Evolutionary conservation across 306 rosid genomes (phyloP).

Genomic region (Sicyos baderoa): DNA sequence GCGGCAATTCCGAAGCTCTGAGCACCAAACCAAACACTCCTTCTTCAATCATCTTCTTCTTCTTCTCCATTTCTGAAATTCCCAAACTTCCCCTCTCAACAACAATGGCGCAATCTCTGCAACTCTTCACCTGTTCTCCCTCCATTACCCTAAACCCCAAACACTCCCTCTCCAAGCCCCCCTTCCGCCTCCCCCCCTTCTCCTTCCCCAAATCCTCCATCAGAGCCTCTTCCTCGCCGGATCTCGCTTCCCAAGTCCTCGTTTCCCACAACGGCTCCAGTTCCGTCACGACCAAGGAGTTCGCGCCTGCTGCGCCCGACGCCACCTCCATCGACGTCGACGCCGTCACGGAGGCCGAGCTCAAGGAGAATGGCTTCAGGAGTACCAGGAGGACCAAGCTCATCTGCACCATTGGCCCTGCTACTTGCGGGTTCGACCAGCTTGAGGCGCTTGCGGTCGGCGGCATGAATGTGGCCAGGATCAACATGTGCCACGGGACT

Average conservation of each 20-base stretch:
- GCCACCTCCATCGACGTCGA: constrained; percentile 69
- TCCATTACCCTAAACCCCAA: constrained; percentile 19
- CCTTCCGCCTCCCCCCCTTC: constrained; percentile 32
- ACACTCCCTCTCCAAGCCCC: constrained; percentile 19
- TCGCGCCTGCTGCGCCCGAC: constrained; percentile 13
- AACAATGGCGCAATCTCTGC: constrained; percentile 63
- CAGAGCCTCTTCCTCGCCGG: constrained; percentile 38
- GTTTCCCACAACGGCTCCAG: constrained; percentile 38
- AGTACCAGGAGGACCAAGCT: constrained; percentile 83
- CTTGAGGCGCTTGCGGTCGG: constrained; percentile 89
- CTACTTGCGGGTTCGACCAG: constrained; percentile 68
- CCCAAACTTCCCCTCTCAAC: not conserved
- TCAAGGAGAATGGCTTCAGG: constrained; percentile 80
- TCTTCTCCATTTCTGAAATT: not conserved
- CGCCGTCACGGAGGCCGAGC: constrained; percentile 68
- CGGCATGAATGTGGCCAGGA: constrained; percentile 90
- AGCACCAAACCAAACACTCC: not conserved
- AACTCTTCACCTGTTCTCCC: constrained; percentile 36
- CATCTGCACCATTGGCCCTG: constrained; percentile 87
- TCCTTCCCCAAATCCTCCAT: constrained; percentile 22
- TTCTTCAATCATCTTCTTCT: too few species aligned
- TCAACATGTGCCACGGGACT: constrained; percentile 96
- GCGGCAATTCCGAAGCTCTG: constrained; percentile 19
- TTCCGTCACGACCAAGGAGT: constrained; percentile 13
- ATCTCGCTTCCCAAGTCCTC: constrained; percentile 36